Percentiles rank a stretch among this genome's conserved stretches.
These are phyloP conservation scores for Saraca asoca DNA, from an alignment of 331 rosid genomes.

Conservation along the genomic window DNA sequence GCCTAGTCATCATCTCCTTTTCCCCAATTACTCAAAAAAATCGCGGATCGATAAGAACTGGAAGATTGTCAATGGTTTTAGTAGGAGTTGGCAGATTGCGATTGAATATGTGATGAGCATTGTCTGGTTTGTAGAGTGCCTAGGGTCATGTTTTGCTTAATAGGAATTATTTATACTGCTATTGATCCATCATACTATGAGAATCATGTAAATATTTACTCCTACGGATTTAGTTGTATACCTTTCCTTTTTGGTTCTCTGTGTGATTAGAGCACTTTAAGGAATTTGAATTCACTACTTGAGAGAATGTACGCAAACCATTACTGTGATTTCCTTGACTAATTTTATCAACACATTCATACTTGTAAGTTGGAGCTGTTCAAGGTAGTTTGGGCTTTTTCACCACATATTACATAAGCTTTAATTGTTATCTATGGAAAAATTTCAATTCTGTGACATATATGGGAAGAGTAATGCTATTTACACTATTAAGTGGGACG, in stretches of 20 bases:
- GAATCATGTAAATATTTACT: not conserved
- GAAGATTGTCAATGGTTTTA: not conserved
- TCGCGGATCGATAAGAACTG: too few relatives aligned
- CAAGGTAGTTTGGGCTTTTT: not conserved
- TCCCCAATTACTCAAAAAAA: not conserved
- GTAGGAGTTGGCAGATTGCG: not conserved
- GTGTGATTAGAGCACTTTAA: not conserved
- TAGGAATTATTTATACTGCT: constrained; percentile 26
- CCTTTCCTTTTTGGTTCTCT: constrained; percentile 12
- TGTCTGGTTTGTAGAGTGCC: too few relatives aligned
- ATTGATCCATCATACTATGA: constrained; percentile 21
- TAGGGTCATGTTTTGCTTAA: constrained; percentile 14
- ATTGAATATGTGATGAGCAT: constrained; percentile 2
- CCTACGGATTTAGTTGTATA: not conserved
- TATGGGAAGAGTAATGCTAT: not conserved
- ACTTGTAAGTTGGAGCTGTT: too few relatives aligned
- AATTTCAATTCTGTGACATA: not conserved
- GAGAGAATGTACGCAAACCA: too few relatives aligned
- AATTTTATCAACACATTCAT: too few relatives aligned
- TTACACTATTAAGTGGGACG: too few relatives aligned
- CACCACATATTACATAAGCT: not conserved
- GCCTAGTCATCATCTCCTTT: not conserved
- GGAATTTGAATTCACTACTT: too few relatives aligned
- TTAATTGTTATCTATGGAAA: not conserved
- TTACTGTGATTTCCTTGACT: too few relatives aligned